phyloP scores from a whole-genome alignment of 495 filamentous ascomycete genomes.

The Talaromyces proteolyticus region DNA sequence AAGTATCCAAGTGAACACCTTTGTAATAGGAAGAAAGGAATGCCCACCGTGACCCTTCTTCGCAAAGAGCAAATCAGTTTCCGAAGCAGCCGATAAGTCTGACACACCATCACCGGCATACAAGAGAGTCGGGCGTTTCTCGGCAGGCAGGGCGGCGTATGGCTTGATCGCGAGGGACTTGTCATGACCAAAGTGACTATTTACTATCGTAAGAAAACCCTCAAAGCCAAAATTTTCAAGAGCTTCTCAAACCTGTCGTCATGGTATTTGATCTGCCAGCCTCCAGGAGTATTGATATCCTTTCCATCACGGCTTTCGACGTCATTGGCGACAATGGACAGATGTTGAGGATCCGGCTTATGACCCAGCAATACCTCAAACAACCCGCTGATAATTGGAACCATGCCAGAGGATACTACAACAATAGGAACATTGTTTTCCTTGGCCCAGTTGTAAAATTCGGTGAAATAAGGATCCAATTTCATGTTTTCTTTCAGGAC shows the following conservation, averaged over 20 bases:
- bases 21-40: neutral
- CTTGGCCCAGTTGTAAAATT: conserved; percentile 77
- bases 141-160: conserved; percentile 66
- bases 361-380: conserved; percentile 70
- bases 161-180: conserved; percentile 83
- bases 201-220: conserved; percentile 1
- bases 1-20: neutral
- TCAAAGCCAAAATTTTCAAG: conserved; percentile 10
- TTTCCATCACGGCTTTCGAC: conserved; percentile 62
- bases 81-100: conserved; percentile 78
- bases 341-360: conserved; percentile 51
- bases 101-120: conserved; percentile 91
- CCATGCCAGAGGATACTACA: conserved; percentile 86
- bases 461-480: conserved; percentile 77
- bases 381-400: conserved; percentile 80
- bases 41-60: conserved; percentile 78
- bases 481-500: conserved; percentile 74
- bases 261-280: conserved; percentile 83
- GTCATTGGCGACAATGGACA: conserved; percentile 83
- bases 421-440: conserved; percentile 86
- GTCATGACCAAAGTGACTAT: conserved; percentile 83
- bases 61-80: conserved; percentile 86
- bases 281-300: conserved; percentile 68
- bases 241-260: conserved; percentile 63
- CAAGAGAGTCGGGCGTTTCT: conserved; percentile 67